phyloP scores from a whole-genome alignment of 345 rosid species.

The Populus euphratica region DNA sequence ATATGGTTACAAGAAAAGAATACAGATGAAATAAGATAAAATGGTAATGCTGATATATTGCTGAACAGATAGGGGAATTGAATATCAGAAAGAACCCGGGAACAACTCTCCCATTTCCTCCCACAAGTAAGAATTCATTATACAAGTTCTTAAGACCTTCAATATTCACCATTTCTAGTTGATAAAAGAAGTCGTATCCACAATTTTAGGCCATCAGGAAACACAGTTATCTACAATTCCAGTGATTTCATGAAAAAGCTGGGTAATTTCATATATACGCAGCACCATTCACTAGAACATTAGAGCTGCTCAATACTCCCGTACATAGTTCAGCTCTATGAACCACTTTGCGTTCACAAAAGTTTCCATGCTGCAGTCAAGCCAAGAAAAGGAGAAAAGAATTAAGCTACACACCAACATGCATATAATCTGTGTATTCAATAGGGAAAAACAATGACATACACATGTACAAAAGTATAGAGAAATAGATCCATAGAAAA shows the following conservation, averaged over 20 bases:
- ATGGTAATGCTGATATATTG: neutral
- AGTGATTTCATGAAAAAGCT: constrained; percentile 19
- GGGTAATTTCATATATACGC: constrained; percentile 1
- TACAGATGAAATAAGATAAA: neutral
- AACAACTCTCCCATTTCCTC: constrained; percentile 15
- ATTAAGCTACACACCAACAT: neutral
- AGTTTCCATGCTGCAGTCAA: constrained; percentile 23
- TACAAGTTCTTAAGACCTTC: constrained; percentile 18
- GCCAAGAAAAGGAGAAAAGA: neutral
- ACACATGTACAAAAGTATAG: neutral
- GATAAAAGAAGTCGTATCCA: constrained; percentile 30
- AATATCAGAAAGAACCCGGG: constrained; percentile 10
- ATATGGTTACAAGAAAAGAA: neutral
- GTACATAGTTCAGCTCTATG: neutral
- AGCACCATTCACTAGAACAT: constrained; percentile 6
- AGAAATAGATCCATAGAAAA: neutral
- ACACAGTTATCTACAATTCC: constrained; percentile 28
- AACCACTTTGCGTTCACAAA: constrained; percentile 25
- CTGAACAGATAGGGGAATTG: constrained; percentile 2
- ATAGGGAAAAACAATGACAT: neutral
- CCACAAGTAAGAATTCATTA: constrained; percentile 5
- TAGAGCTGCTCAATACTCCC: constrained; percentile 12
- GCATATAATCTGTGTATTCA: neutral
- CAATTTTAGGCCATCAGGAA: constrained; percentile 26
- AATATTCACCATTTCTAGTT: constrained; percentile 14